Conservation (phyloP, 1,139 yeast species). For the Debaryomyces sp. region DNA sequence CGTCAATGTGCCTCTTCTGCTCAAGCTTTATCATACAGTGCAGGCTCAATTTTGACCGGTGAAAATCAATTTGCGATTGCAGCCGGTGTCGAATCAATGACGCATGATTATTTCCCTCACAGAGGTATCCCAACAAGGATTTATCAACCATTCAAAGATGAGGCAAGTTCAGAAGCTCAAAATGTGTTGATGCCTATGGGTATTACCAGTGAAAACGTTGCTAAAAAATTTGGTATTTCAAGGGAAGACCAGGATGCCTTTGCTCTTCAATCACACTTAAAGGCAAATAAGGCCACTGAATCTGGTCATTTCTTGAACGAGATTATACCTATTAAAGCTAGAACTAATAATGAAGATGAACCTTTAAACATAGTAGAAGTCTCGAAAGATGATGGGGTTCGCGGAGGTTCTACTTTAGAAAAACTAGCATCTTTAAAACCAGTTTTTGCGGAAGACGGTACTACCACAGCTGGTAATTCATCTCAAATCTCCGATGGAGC, state of each 20-base stretch:
- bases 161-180: conserved; percentile 23
- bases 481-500: conserved; percentile 49
- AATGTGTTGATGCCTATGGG: conserved; percentile 66
- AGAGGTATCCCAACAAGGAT: conserved; percentile 37
- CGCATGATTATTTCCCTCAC: conserved; percentile 44
- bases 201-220: conserved; percentile 40
- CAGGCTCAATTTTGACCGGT: conserved; percentile 33
- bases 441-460: conserved; percentile 37
- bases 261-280: conserved; percentile 37
- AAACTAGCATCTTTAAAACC: conserved; percentile 34
- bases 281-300: conserved; percentile 37
- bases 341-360: conserved; percentile 24
- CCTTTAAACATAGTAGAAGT: conserved; percentile 14
- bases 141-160: conserved; percentile 20
- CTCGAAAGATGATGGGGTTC: conserved; percentile 34
- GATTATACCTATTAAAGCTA: conserved; percentile 37
- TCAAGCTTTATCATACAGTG: conserved; percentile 38
- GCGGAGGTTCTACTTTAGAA: conserved; percentile 30
- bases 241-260: conserved; percentile 61
- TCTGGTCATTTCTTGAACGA: conserved; percentile 39
- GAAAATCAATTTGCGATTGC: conserved; percentile 39
- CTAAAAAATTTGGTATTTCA: conserved; percentile 52
- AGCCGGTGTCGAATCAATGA: conserved; percentile 50
- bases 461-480: conserved; percentile 46
- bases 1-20: conserved; percentile 48